Base-by-base conservation (phyloP, 2,329 filamentous ascomycete genomes). In the Pseudogymnoascus sp. region DNA sequence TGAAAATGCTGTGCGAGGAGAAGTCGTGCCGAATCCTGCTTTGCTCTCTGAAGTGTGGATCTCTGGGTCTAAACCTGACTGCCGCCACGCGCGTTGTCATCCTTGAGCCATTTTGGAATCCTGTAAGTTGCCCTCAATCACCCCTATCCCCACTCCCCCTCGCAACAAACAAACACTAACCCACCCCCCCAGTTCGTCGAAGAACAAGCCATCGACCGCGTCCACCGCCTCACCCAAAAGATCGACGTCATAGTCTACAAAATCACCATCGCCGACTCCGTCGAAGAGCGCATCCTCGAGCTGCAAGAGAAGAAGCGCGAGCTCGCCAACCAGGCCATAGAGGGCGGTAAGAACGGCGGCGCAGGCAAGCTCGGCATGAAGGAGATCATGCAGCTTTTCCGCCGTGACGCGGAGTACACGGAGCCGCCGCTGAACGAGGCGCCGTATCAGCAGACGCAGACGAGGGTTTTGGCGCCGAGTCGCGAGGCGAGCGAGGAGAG, bases 21-120 rank as follows among this genome's bases (percentile, higher is more conserved):
- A 80, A 82, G 58, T 79, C 78, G 30, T 94, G 88, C 12, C 82
- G 94, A 5, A 84, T 99, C 3, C 76, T 99, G 52, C 84, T 99
- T 13, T 99, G 94, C 74, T 95, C 89, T 74, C 79, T 99, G 64
- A 94, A 95, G 68, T 97, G 94, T 68, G 94, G 94, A 64, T 92
- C 90, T 57, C 74, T 99, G 48, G 94, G 94, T 2, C 82, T 99
- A 26, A 99, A 99, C 72, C 78, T 99, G 59, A 99, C 94, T 5
- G 94, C 92, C 0, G 94, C 94, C 8, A 94, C 88, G 63, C 82
- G 94, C 15, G 94, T 99, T 3, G 85, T 99, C 58, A 95, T 99
- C 66, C 79, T 99, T 41, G 94, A 99, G 73, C 94, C 94, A 0
- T 99, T 99, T 74, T 99, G 94, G 94, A 99, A 99, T 72, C 94